Base-by-base conservation (phyloP, 2,329 filamentous ascomycete species). In the Microdochium paspali region DNA sequence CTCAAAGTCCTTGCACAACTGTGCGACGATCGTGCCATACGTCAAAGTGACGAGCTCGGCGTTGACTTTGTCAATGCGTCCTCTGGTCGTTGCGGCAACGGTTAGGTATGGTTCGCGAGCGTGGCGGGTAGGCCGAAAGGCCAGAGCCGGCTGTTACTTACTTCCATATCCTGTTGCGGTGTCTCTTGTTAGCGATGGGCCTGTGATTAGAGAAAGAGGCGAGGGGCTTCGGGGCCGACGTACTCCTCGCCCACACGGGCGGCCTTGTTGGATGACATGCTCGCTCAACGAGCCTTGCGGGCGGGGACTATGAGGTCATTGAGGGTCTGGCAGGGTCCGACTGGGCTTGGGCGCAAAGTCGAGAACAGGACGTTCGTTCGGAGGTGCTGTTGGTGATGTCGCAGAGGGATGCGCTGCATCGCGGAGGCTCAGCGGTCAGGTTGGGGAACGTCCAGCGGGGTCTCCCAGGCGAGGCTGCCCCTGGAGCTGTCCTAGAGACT, bases 31-130 rank as follows among this genome's bases (percentile, higher is more conserved):
- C 23, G 93, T 97, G 61, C 93, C 93, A 66, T 98, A 98, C 26
- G 93, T 98, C 59, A 98, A 79, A 43, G 90, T 96, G 46, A 98
- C 91, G 51, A 98, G 79, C 72, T 98, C 93, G 54, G 93, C 89
- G 69, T 96, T 96, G 72, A 97, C 90, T 70, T 97, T 97, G 70
- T 97, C 91, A 61, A 96, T 85, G 61, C 90, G 85, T 50, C 88
- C 94, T 71, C 91, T 97, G 65, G 43, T 25, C 10, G 35, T n/a
- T n/a, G n/a, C n/a, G n/a, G n/a, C n/a, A n/a, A n/a, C n/a, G n/a
- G n/a, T n/a, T n/a, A n/a, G n/a, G n/a, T n/a, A n/a, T n/a, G n/a
- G n/a, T n/a, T n/a, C n/a, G n/a, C n/a, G n/a, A n/a, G n/a, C n/a
- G n/a, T n/a, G n/a, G n/a, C n/a, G n/a, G n/a, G n/a, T n/a, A n/a